A percentile compares a stretch with the other conserved stretches of the same genome.
These are phyloP conservation scores for Turnera subulata DNA, from an alignment of 345 rosid genomes.

Conservation along the genomic window DNA sequence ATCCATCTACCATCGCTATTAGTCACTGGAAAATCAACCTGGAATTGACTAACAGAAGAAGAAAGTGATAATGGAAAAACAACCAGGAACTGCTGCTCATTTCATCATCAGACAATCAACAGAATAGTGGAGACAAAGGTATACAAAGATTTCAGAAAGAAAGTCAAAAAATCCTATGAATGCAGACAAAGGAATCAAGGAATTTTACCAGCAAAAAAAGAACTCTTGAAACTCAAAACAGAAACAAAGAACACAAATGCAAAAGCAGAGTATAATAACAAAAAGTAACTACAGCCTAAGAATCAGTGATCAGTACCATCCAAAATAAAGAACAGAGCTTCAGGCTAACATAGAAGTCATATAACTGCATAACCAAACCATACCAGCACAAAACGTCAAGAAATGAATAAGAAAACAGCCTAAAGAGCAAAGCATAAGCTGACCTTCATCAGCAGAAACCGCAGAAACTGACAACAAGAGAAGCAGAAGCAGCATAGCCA, in stretches of 20 bases:
- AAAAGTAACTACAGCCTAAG: background rate
- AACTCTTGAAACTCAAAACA: background rate
- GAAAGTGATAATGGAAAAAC: no score
- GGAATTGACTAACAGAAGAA: background rate
- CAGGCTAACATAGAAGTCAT: no score
- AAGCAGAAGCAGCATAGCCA: slow-evolving; percentile 34
- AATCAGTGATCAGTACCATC: background rate
- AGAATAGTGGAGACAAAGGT: background rate
- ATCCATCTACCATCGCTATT: background rate
- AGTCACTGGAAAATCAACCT: background rate
- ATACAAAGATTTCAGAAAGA: background rate
- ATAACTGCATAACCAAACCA: background rate
- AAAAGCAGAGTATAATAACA: background rate
- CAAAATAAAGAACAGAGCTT: background rate
- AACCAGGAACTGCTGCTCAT: no score
- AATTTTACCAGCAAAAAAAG: background rate
- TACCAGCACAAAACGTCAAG: background rate
- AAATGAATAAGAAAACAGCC: background rate
- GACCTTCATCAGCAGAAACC: slow-evolving; percentile 44
- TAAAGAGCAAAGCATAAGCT: slow-evolving; percentile 6
- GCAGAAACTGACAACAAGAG: slow-evolving; percentile 24
- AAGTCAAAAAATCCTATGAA: background rate
- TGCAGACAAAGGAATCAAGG: background rate
- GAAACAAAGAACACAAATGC: background rate
- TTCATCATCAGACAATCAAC: background rate